These are phyloP conservation scores for Thalassiosira mediterranea DNA, from an alignment of 352 stramenopile species.

Conservation along the genomic window DNA sequence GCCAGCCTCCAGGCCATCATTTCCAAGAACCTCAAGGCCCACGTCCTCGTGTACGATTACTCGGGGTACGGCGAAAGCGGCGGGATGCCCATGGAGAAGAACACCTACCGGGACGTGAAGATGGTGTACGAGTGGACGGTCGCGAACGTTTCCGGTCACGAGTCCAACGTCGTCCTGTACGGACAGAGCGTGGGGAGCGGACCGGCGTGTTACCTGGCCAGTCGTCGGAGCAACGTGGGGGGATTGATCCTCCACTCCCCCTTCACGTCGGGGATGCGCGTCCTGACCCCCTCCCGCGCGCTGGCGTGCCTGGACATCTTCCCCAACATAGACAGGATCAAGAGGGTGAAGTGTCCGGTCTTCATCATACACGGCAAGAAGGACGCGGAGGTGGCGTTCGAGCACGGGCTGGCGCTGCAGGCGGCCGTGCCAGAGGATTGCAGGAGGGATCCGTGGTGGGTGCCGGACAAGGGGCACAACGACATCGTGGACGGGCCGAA, in stretches of 20 bases:
- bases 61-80: conserved; percentile 80
- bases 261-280: conserved; percentile 82
- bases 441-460: conserved; percentile 82
- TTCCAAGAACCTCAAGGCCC: conserved; percentile 70
- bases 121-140: conserved; percentile 80
- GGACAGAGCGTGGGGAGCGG: conserved; percentile 83
- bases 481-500: conserved; percentile 82
- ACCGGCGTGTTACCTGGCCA: conserved; percentile 78
- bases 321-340: conserved; percentile 82
- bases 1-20: conserved; percentile 73
- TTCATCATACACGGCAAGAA: conserved; percentile 85
- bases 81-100: conserved; percentile 72
- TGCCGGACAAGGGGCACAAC: conserved; percentile 83
- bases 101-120: conserved; percentile 81
- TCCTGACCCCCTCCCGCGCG: conserved; percentile 74
- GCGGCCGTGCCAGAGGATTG: conserved; percentile 68
- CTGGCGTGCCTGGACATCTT: conserved; percentile 83
- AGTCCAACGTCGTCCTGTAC: conserved; percentile 79
- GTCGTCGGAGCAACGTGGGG: conserved; percentile 55
- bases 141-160: conserved; percentile 36
- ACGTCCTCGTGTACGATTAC: conserved; percentile 86
- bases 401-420: conserved; percentile 82
- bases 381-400: conserved; percentile 81
- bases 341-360: conserved; percentile 76
- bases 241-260: conserved; percentile 80